Evolutionary conservation across 1,284 basidiomycete species (phyloP), one percentile per base, ranked within the genome.

Genomic region (Ganoderma boninense): DNA sequence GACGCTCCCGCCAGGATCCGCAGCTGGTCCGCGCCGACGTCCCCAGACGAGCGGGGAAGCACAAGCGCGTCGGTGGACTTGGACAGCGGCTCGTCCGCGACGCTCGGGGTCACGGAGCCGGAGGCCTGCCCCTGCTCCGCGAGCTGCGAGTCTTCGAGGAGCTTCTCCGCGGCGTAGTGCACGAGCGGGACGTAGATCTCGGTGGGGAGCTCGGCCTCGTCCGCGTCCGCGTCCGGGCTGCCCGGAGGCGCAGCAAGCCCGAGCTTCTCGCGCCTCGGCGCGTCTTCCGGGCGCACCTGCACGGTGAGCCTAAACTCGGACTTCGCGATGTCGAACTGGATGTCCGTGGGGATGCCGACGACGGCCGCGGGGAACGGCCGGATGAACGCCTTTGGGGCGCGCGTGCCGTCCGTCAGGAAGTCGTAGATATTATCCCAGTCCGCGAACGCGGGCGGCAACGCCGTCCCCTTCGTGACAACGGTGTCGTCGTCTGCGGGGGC

Each of bases 101-200:
- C 62, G n/a, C 54, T 49, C 14, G 69, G 71, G 6, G 71, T 67
- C 11, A 62, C 18, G 29, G 52, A 62, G 29, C 68, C 43, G 40
- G 76, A 73, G n/a, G 67, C 43, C 23, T 52, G 49, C 5, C 72
- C 72, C 23, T 52, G 49, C 5, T 73, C 72, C 29, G 73, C 60
- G 49, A 69, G 57, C 65, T 69, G 52, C 10, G 61, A 29, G 74
- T 75, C 59, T 69, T 76, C 26, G 75, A 86, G 77, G 59, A 83
- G 78, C 35, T 77, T 77, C 18, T 85, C 83, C 14, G 84, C 84
- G 4, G 95, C 96, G 77, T 91, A 98, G 80, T 98, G 96, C n/a
- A 97, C 89, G 65, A 95, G 86, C 1, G 97, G 97, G 0, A 98
- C 80, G 79, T 89, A 98, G 20, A 98, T 92, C 85, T 97, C 95